Evolutionary conservation across 2,329 filamentous ascomycete species (phyloP), one percentile per base, ranked within the genome.

Genomic region (Lecanicillium sp.): DNA sequence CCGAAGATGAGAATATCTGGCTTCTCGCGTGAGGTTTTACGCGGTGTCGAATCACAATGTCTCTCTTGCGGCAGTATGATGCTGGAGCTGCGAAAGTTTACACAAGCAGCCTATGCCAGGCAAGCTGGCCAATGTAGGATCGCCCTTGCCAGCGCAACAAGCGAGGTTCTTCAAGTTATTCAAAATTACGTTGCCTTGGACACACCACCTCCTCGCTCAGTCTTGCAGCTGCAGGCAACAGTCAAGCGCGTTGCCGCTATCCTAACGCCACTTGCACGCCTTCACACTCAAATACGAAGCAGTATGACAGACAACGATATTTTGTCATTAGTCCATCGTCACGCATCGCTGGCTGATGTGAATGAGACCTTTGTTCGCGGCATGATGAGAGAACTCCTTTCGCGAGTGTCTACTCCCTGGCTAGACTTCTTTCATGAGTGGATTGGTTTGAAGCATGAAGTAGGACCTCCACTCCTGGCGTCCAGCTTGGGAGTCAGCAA

Each of bases 371-470:
- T 77, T 42, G 59, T 88, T 17, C 73, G 75, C 15, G 69, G 74
- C 17, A 71, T 86, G 22, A 72, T 87, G 52, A 73, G 79, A 13
- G 77, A 87, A 44, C 68, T 90, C 1, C 57, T 92, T 13, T 65
- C 69, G 32, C 67, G 73, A 29, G 77, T 82, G 2, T 77, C 77
- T 2, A 60, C 62, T 19, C 83, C 83, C 1, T 88, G 81, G 75
- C 62, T 84, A 8, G 71, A 79, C 37, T 72, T 81, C 37, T 66
- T 84, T 7, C 74, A 82, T 47, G 77, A 81, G 51, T 92, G 86
- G 85, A 77, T 89, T 43, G 87, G 87, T 0, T 71, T 86, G 10
- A 71, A 66, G 43, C 62, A 66, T 3, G 79, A 84, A 47, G 62
- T 69, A 27, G 73, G 75, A 1, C 60, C 74, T 10, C 69, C 69